Evolutionary conservation across 495 filamentous ascomycete species (phyloP), one percentile per base, ranked within the genome.

Genomic region (Aspergillus baeticus): DNA sequence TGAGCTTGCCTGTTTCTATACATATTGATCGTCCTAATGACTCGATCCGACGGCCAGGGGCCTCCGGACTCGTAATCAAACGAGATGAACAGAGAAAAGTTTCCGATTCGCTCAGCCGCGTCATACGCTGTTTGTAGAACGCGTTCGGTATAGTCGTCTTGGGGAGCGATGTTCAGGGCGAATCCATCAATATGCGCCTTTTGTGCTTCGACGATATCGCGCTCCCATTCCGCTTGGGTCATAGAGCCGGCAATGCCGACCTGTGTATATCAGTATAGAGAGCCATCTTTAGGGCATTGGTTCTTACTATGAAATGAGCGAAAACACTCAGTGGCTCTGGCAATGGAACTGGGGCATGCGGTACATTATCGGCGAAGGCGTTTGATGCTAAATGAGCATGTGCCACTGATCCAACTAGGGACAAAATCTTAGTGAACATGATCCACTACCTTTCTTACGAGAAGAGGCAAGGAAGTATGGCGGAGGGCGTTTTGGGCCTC

Each of bases 121-220:
- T 69, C 58, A 59, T 83, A 88, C 0, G 83, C 85, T 2, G 79
- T 63, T 10, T 71, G 57, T 2, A 87, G 65, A 49, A 82, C 79
- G 8, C 55, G 60, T n/a, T 72, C 70, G 11, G 76, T 82, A 63
- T 76, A 81, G 0, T 65, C 62, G 50, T 86, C 81, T 8, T 68
- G 71, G 0, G 78, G 73, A 0, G 77, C 88, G 39, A 89, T 77
- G 54, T 91, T 90, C 29, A 91, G 63, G 0, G 83, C 87, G 61
- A 91, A 91, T 3, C 84, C 88, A 62, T 91, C 87, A 46, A 91
- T 88, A 34, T 83, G 78, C 0, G 81, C 76, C 13, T 75, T 75
- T 57, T 84, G 78, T 8, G 87, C 87, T 10, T 77, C 67, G 7
- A 61, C 64, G 41, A 91, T 86, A 47, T 91, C 86, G 6, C 69